Base-by-base conservation (phyloP, 805 yeast genomes). In the Suhomyces xylopsoci region DNA sequence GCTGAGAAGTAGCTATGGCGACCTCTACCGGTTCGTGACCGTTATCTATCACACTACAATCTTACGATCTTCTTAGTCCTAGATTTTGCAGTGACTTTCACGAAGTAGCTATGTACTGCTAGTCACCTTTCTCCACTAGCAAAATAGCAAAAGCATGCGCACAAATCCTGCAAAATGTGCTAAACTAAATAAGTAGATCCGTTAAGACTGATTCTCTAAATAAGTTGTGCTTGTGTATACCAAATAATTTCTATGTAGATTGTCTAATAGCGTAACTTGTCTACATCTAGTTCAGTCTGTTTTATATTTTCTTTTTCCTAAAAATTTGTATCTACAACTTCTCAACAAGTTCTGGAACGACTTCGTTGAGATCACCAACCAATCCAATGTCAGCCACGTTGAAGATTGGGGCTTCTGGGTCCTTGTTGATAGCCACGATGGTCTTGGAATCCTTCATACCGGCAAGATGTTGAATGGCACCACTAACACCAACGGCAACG, bases 401-500 rank as follows among this genome's bases (percentile, higher is more conserved):
- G 78, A 90, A 92, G 48, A 93, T 90, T 2, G 99, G 96, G 8
- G 97, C 91, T 55, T 93, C 97, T 51, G 88, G 89, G 69, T 92
- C 97, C 72, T 90, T 93, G 74, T 93, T 93, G 55, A 93, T 89
- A 40, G 97, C 97, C 30, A 91, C 97, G 68, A 93, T 90, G 34
- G 85, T 83, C 75, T 91, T 93, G 43, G 97, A 82, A 67, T 93
- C 97, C 73, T 92, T 93, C 97, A 93, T 93, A 58, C 99, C 99
- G 1, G 99, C 99, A 64, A 94, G 77, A 73, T 93, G 99, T 75
- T 93, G 99, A 64, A 93, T 93, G 30, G 99, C 99, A 56, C 99
- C 99, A 19, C 96, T 88, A 53, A 94, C 83, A 58, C 99, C 99
- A 42, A 92, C 84, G 2, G 97, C 98, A 45, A 94, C 72, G 68